A percentile compares a stretch with the other conserved stretches of the same genome.
Evolutionary conservation across 140 eudicot species (phyloP).

Genomic region (Ambrosia hybrid): DNA sequence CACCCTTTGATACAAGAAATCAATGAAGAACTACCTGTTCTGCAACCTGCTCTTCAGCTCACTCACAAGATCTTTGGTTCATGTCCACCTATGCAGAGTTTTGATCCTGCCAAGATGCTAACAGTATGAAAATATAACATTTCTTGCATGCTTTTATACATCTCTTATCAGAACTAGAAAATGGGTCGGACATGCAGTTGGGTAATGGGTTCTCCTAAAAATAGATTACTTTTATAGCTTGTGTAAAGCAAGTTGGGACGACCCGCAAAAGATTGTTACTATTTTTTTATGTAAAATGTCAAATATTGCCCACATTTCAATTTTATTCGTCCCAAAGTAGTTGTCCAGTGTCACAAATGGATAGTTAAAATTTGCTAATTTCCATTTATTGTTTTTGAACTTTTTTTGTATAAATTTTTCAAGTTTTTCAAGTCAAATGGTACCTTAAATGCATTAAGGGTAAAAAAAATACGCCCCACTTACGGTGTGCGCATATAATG

Average conservation of each 20-base stretch:
- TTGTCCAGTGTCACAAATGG: not conserved
- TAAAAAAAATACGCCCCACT: not conserved
- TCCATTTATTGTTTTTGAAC: not conserved
- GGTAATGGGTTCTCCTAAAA: not conserved
- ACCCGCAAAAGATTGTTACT: too few species aligned
- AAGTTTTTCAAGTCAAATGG: slow-evolving; percentile 1
- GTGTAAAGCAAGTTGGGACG: too few species aligned
- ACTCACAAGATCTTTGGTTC: slow-evolving; percentile 91
- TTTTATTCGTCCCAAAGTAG: not conserved
- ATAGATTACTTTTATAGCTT: too few species aligned
- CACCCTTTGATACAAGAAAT: slow-evolving; percentile 86
- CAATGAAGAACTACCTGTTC: slow-evolving; percentile 68
- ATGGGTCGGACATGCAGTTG: not conserved
- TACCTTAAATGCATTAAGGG: not conserved
- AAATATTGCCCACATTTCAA: not conserved
- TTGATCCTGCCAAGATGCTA: slow-evolving; percentile 93
- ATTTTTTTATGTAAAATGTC: not conserved
- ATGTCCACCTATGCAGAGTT: slow-evolving; percentile 97
- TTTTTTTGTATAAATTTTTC: not conserved
- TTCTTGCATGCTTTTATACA: slow-evolving; percentile 13
- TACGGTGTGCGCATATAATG: too few species aligned
- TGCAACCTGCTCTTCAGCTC: slow-evolving; percentile 82
- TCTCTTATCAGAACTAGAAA: not conserved
- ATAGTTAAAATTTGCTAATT: not conserved
- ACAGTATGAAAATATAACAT: slow-evolving; percentile 48